Conservation (phyloP, 441 rosid species). For the Gossypium gossypioides region DNA sequence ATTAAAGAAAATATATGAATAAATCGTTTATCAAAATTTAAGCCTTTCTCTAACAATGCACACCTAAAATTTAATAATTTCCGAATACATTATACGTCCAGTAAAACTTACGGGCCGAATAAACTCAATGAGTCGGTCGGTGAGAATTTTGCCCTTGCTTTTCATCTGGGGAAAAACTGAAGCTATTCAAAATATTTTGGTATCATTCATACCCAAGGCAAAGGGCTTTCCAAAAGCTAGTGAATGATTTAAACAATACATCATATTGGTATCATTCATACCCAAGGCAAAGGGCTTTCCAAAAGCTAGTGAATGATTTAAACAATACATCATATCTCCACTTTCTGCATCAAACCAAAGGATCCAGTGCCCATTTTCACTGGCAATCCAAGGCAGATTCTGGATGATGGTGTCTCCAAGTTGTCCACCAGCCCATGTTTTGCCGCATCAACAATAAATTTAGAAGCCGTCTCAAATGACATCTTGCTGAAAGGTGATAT, state of each 20-base stretch:
- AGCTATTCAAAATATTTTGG: no score
- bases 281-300: no score
- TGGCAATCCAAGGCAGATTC: conserved; percentile 88
- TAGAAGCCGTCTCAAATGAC: conserved; percentile 88
- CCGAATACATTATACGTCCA: background rate
- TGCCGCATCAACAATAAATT: conserved; percentile 88
- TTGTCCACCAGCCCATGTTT: conserved; percentile 54
- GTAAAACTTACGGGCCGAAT: background rate
- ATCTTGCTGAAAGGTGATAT: conserved; percentile 76
- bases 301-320: background rate
- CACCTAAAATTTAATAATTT: background rate
- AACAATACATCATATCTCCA: conserved; percentile 35
- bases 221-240: no score
- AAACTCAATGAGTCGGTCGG: background rate
- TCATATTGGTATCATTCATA: conserved; percentile 20
- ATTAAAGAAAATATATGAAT: no score
- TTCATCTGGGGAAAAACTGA: no score
- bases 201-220: no score
- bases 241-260: background rate
- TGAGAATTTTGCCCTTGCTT: no score
- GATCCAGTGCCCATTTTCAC: conserved; percentile 87
- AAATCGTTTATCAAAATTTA: background rate
- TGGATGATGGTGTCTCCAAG: conserved; percentile 77
- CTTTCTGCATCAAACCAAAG: conserved; percentile 71
- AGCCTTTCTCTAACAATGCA: background rate